Percentiles rank a stretch among this genome's conserved stretches.
These are phyloP conservation scores for Diutina sp. DNA, from an alignment of 1,139 yeast species.

Conservation along the genomic window DNA sequence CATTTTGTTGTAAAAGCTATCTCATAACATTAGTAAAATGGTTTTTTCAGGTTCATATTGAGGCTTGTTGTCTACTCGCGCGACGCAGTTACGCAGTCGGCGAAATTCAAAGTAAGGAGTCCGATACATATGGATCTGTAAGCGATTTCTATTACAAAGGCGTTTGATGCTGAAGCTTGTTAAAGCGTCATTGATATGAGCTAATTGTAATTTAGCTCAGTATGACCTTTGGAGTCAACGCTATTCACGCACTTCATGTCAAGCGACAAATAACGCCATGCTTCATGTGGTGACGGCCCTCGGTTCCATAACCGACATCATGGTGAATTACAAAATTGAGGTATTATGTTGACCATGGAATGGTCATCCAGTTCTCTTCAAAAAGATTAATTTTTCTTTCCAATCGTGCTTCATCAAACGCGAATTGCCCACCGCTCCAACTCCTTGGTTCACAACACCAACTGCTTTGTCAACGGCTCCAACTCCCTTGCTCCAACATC, in stretches of 20 bases:
- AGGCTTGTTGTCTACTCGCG: background rate
- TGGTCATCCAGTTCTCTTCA: too few species aligned
- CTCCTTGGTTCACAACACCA: too few species aligned
- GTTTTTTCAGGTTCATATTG: too few species aligned
- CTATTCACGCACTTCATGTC: background rate
- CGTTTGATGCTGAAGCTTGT: background rate
- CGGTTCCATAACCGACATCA: background rate
- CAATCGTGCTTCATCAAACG: too few species aligned
- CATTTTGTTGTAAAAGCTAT: background rate
- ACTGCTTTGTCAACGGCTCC: too few species aligned
- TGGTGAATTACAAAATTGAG: too few species aligned
- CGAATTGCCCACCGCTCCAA: too few species aligned
- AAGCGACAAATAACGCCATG: background rate
- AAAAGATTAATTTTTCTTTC: too few species aligned
- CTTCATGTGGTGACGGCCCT: background rate
- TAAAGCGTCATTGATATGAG: background rate
- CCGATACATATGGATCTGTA: background rate
- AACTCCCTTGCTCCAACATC: too few species aligned
- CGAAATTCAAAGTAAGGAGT: background rate
- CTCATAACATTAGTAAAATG: too few species aligned
- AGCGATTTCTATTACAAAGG: background rate
- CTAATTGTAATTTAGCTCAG: too few species aligned
- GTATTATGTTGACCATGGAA: too few species aligned
- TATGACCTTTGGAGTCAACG: background rate
- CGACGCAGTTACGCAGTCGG: background rate